Evolutionary conservation across 2,329 filamentous ascomycete genomes (phyloP).

Genomic region (Ophiocordyceps camponoti-rufipedis): DNA sequence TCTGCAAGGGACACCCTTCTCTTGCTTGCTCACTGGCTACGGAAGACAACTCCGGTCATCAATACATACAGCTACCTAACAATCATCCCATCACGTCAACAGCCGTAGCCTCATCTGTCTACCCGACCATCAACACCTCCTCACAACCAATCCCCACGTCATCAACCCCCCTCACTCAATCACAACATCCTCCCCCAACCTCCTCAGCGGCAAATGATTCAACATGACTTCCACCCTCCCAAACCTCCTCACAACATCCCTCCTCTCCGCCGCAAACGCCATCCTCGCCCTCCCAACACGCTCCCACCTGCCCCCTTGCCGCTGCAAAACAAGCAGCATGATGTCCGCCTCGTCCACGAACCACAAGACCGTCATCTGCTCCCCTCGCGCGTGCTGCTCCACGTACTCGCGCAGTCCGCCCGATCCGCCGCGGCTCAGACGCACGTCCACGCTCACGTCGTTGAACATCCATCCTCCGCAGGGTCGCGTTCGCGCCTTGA

Average conservation of each 20-base stretch:
- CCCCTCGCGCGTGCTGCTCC: slow-evolving; percentile 13
- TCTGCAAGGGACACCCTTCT: too few relatives aligned
- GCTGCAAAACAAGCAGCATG: slow-evolving; percentile 15
- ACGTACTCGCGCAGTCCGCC: slow-evolving; percentile 15
- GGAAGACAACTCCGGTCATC: too few relatives aligned
- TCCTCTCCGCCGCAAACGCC: slow-evolving; percentile 14
- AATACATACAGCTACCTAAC: too few relatives aligned
- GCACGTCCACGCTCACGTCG: slow-evolving; percentile 15
- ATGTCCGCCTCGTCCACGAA: slow-evolving; percentile 16
- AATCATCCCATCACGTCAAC: too few relatives aligned
- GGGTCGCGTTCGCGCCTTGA: slow-evolving; percentile 12
- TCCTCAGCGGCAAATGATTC: slow-evolving; percentile 12
- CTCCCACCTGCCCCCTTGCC: slow-evolving; percentile 11
- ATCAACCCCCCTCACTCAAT: slow-evolving; percentile 9
- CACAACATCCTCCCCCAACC: slow-evolving; percentile 14
- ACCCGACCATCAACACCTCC: too few relatives aligned
- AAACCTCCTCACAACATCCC: slow-evolving; percentile 13
- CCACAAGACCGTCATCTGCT: slow-evolving; percentile 18
- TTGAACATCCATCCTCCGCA: slow-evolving; percentile 16
- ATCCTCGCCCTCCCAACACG: slow-evolving; percentile 17
- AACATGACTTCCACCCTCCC: slow-evolving; percentile 14
- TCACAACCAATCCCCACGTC: too few relatives aligned
- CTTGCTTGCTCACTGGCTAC: too few relatives aligned
- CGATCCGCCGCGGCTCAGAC: slow-evolving; percentile 10
- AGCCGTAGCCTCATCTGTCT: too few relatives aligned